Conservation (phyloP, 139 green algal species). For the Chlamydomonas sphaeroides region DNA sequence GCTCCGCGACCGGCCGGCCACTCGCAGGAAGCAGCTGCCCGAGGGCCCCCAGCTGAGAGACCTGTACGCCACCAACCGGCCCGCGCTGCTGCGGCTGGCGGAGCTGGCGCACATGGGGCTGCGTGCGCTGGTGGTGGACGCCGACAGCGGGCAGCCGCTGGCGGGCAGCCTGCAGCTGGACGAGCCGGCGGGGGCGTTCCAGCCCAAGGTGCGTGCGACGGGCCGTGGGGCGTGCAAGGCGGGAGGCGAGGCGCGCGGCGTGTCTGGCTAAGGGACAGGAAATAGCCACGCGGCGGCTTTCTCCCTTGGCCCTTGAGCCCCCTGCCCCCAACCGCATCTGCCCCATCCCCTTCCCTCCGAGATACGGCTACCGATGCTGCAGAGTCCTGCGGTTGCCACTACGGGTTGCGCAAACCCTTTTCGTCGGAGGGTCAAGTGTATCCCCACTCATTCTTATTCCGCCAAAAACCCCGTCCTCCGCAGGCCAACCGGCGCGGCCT, state of each 20-base stretch:
- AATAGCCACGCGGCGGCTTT: too few relatives aligned
- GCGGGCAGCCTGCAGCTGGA: background rate
- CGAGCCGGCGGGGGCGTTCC: background rate
- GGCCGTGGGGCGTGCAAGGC: background rate
- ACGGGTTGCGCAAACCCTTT: background rate
- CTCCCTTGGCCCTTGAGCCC: too few relatives aligned
- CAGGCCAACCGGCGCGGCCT: background rate
- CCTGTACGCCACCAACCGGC: conserved; percentile 18
- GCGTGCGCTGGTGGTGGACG: background rate
- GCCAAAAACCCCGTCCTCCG: too few relatives aligned
- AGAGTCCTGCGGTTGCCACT: too few relatives aligned
- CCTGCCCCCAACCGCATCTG: too few relatives aligned
- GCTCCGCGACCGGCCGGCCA: too few relatives aligned
- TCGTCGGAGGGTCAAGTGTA: background rate
- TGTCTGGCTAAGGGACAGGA: too few relatives aligned
- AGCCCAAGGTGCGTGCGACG: background rate
- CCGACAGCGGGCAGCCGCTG: background rate
- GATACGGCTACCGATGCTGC: too few relatives aligned
- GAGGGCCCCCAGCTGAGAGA: background rate
- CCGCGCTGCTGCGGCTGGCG: background rate
- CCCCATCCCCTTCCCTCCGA: too few relatives aligned
- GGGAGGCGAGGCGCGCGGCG: background rate
- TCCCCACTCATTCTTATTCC: background rate
- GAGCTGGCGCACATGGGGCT: conserved; percentile 12
- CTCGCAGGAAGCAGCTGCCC: background rate